phyloP scores from a whole-genome alignment of 306 rosid genomes.

The Citrullus mucosospermus region DNA sequence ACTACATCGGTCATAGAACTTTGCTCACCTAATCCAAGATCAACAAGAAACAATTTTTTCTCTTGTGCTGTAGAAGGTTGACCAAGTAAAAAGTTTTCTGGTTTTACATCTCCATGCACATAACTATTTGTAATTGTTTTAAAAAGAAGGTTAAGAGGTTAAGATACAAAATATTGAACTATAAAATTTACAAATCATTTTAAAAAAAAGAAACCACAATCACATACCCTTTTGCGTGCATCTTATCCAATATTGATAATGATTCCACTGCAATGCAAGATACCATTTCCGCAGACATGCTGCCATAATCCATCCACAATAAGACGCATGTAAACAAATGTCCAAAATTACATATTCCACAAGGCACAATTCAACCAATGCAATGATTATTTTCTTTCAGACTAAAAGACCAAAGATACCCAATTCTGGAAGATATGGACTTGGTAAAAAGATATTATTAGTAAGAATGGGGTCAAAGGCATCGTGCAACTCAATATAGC shows the following conservation, averaged over 20 bases:
- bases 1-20: not conserved
- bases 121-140: conserved; percentile 29
- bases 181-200: not conserved
- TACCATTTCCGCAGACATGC: conserved; percentile 94
- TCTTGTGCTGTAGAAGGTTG: conserved; percentile 82
- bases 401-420: not conserved
- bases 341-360: not conserved
- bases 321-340: not conserved
- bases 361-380: not conserved
- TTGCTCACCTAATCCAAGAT: conserved; percentile 78
- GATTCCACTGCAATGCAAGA: conserved; percentile 96
- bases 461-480: not conserved
- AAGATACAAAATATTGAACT: not conserved
- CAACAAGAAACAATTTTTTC: conserved; percentile 89
- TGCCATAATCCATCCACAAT: conserved; percentile 10
- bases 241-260: conserved; percentile 82
- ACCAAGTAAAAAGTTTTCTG: conserved; percentile 95
- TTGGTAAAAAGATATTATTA: not conserved
- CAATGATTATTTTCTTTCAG: not conserved
- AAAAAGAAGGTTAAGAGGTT: not conserved
- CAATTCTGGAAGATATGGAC: not conserved
- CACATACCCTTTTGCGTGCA: conserved; percentile 75
- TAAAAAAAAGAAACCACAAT: not conserved
- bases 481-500: not conserved
- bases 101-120: conserved; percentile 97